Conservation (phyloP, 768 basidiomycete genomes). For the Panaeolus papilionaceus region DNA sequence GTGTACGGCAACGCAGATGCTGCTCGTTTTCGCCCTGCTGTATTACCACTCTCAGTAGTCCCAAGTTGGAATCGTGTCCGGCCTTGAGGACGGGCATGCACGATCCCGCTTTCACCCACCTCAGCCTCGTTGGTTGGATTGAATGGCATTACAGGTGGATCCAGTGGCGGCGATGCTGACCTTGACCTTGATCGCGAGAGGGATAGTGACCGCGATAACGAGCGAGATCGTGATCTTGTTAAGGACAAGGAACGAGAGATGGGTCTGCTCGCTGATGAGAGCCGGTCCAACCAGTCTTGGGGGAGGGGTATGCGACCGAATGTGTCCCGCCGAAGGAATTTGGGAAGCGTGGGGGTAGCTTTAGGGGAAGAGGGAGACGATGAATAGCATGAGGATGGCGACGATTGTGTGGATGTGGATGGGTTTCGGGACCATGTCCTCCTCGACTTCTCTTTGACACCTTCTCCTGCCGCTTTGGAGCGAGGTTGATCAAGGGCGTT, state of each 20-base stretch:
- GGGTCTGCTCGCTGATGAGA: not conserved
- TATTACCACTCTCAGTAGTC: not conserved
- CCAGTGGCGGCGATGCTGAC: not conserved
- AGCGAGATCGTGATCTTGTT: not conserved
- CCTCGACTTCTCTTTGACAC: not conserved
- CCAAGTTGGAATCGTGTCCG: not conserved
- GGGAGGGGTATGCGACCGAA: conserved; percentile 9
- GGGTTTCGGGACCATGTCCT: not conserved
- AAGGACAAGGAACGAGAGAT: not conserved
- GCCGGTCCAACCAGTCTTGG: not conserved
- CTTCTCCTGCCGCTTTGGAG: not conserved
- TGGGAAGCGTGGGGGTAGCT: not conserved
- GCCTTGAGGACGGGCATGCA: not conserved
- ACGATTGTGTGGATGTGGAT: conserved; percentile 5
- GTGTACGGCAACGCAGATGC: not conserved
- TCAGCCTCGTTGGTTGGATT: not conserved
- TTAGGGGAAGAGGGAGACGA: not conserved
- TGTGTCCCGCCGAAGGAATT: conserved; percentile 4
- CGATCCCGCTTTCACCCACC: not conserved
- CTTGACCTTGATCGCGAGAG: not conserved
- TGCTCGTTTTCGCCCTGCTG: not conserved
- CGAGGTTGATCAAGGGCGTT: not conserved
- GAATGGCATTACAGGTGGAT: not conserved
- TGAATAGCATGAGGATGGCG: conserved; percentile 2
- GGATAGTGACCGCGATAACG: not conserved